Evolutionary conservation across 345 rosid genomes (phyloP), one percentile per base, ranked within the genome.

Genomic region (Aethionema arabicum): DNA sequence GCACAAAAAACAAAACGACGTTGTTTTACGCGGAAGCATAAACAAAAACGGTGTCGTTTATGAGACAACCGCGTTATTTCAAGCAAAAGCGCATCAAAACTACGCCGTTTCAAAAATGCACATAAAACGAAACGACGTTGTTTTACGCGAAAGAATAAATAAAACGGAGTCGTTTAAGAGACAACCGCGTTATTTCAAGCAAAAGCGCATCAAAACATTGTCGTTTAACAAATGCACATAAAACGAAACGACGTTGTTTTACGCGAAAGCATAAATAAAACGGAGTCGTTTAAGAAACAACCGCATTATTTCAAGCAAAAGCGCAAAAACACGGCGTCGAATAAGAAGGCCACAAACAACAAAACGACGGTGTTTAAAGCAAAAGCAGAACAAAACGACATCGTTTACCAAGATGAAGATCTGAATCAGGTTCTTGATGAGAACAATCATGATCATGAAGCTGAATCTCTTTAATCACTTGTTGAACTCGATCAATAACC

Each of bases 401-500:
- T 33, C 45, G 30, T 36, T 11, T 74, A 92, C 99, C 97, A 69
- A 90, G 74, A 76, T 79, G 82, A 65, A 77, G 84, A 59, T 73
- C 84, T 39, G 71, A 69, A 56, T 84, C 91, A 55, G 76, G 70
- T 32, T 79, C 84, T 32, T 77, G 59, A 56, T 78, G 56, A 61
- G 78, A 77, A 60, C 99, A 93, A 70, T 90, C 97, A 6, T 87
- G 84, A 12, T 79, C 63, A 4, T 80, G 79, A 61, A 93, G 90
- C 68, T 84, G 91, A 58, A 93, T 87, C 83, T 93, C 97, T 40
- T 88, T 81, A 56, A 93, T 82, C 53, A 91, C 85, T 74, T 84
- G 97, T 70, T 85, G 80, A 21, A 91, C 99, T 77, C 95, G 79
- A 70, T 93, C 99, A 65, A 85, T 58, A 52, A 93, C 80, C 75